phyloP scores from a whole-genome alignment of 2,329 filamentous ascomycete genomes.

The Talaromyces sp. region DNA sequence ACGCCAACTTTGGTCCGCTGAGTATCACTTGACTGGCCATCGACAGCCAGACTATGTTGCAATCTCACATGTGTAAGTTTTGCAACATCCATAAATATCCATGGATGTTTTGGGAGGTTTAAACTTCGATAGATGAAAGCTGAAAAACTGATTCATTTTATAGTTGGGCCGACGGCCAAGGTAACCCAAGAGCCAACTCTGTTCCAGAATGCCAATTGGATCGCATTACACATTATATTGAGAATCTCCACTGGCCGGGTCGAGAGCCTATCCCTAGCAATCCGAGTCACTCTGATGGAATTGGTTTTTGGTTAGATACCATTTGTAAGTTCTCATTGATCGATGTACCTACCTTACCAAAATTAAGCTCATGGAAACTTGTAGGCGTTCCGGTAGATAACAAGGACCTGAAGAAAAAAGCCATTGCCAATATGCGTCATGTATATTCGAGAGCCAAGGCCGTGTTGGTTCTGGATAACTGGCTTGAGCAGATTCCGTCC shows the following conservation, averaged over 20 bases:
- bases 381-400: constrained; percentile 18
- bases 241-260: constrained; percentile 19
- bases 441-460: constrained; percentile 19
- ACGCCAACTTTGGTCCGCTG: constrained; percentile 16
- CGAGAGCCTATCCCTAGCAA: constrained; percentile 10
- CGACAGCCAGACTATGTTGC: constrained; percentile 20
- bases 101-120: too few species aligned
- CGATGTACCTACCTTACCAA: neutral
- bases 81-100: too few species aligned
- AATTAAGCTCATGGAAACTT: neutral
- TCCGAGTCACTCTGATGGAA: constrained; percentile 5
- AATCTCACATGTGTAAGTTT: constrained; percentile 24
- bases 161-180: constrained; percentile 24
- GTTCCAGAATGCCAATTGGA: constrained; percentile 22
- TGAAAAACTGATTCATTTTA: neutral
- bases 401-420: constrained; percentile 9
- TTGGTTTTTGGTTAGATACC: constrained; percentile 26
- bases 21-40: constrained; percentile 16
- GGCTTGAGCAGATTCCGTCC: constrained; percentile 19
- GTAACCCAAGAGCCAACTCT: constrained; percentile 21
- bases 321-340: constrained; percentile 17
- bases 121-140: neutral
- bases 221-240: constrained; percentile 18
- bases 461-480: constrained; percentile 22
- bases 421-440: constrained; percentile 19